Evolutionary conservation across 768 basidiomycete species (phyloP).

Genomic region (Holtermanniella nyarrowii): DNA sequence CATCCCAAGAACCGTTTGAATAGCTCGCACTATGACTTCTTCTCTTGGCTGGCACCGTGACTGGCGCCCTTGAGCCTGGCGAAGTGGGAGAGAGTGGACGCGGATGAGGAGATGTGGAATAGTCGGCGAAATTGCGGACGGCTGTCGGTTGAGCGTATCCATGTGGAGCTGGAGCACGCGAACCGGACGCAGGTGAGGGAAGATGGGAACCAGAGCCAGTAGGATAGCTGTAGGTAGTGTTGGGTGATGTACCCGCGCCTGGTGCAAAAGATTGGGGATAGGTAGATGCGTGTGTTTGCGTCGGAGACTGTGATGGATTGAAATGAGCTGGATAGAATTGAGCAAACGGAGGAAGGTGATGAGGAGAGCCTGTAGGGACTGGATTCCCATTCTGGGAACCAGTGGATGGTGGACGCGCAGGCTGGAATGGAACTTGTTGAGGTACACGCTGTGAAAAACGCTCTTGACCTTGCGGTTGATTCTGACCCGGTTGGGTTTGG

Average conservation of each 20-base stretch:
- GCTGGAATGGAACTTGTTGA: not conserved
- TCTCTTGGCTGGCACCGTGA: too few relatives aligned
- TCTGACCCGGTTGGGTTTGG: not conserved
- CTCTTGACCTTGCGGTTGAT: not conserved
- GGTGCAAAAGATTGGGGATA: not conserved
- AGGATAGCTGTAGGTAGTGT: not conserved
- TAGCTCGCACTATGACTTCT: not conserved
- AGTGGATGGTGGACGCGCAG: not conserved
- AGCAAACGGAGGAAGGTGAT: not conserved
- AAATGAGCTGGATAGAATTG: not conserved
- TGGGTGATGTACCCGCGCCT: not conserved
- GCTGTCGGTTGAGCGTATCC: too few relatives aligned
- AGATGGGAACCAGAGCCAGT: not conserved
- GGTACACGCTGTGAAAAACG: not conserved
- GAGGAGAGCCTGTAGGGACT: not conserved
- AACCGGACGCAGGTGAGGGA: not conserved
- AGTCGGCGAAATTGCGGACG: too few relatives aligned
- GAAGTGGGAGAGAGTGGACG: not conserved
- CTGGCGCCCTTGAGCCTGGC: too few relatives aligned
- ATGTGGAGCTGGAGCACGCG: not conserved
- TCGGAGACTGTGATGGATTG: not conserved
- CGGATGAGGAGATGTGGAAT: too few relatives aligned
- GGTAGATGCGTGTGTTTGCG: too few relatives aligned
- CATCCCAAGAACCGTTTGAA: not conserved
- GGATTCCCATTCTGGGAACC: not conserved